phyloP scores from a whole-genome alignment of 1,139 yeast genomes.

The Yamadazyma jaroonii region DNA sequence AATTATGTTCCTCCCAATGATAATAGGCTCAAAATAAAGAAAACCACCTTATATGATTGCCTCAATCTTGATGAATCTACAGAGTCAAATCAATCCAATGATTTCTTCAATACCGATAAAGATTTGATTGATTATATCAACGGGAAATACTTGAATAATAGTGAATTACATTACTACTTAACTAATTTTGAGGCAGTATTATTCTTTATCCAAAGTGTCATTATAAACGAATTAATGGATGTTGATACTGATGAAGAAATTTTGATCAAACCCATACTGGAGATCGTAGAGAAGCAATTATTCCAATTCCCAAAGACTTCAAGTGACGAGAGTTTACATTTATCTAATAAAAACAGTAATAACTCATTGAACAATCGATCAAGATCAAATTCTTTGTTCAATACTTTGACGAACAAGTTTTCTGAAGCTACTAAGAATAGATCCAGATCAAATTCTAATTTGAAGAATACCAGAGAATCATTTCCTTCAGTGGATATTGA shows the following conservation, averaged over 20 bases:
- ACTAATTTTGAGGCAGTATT: constrained; percentile 46
- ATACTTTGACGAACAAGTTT: constrained; percentile 30
- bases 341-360: background rate
- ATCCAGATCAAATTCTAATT: constrained; percentile 32
- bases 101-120: constrained; percentile 30
- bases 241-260: constrained; percentile 16
- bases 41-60: constrained; percentile 26
- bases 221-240: constrained; percentile 28
- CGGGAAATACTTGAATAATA: constrained; percentile 31
- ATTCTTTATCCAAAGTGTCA: constrained; percentile 36
- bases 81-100: constrained; percentile 7
- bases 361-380: constrained; percentile 20
- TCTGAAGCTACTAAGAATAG: constrained; percentile 20
- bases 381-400: constrained; percentile 39
- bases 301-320: constrained; percentile 5
- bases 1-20: constrained; percentile 5
- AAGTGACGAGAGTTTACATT: background rate
- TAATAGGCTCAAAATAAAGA: constrained; percentile 7
- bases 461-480: constrained; percentile 24
- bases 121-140: constrained; percentile 28
- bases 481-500: constrained; percentile 24
- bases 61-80: constrained; percentile 26
- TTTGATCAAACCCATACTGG: constrained; percentile 19
- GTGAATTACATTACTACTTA: constrained; percentile 38
- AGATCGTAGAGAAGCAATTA: constrained; percentile 35